Evolutionary conservation across 1,284 basidiomycete species (phyloP), one percentile per base, ranked within the genome.

Genomic region (Moniliella sp.): DNA sequence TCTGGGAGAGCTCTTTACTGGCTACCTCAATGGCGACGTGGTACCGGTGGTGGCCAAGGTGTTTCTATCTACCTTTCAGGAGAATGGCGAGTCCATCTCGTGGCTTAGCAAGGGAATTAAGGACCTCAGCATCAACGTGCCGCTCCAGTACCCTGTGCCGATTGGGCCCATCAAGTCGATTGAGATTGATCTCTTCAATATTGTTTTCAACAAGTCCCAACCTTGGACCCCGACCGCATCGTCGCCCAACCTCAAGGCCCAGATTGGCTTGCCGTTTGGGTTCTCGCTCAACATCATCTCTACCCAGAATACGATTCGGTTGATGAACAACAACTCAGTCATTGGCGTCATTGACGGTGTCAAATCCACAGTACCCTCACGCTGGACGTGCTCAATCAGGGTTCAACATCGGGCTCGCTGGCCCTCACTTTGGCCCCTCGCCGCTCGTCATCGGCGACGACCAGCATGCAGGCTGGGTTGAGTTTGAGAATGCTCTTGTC

Each of bases 181-280:
- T 43, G 61, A 61, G 11, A 78, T 80, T 33, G 73, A 71, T 18
- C 66, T 69, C 37, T 60, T 80, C 41, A 69, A 64, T 19, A 65
- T 80, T 16, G 58, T 60, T 4, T 80, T 78, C 57, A 66, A 66
- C 4, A 54, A 65, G 35, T 54, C 64, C n/a, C 60, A 61, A 1
- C 68, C 75, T 19, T 79, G 73, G 70, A 60, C 62, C 13, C 77
- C 76, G 0, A 58, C 59, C 17, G 63, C 70, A 4, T 66, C 69
- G 36, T 76, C 73, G 43, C 65, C 68, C 41, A 65, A 68, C 5
- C 67, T 79, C 14, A 65, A 67, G 18, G 77, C 75, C 9, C 58
- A 57, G 19, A 64, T 80, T 42, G 74, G 66, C 37, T 61, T 80
- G 33, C 78, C 77, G 17, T 80, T 80, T 45, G 78, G 77, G n/a